Conservation (phyloP, 805 yeast species). For the Metschnikowia vanudenii region DNA sequence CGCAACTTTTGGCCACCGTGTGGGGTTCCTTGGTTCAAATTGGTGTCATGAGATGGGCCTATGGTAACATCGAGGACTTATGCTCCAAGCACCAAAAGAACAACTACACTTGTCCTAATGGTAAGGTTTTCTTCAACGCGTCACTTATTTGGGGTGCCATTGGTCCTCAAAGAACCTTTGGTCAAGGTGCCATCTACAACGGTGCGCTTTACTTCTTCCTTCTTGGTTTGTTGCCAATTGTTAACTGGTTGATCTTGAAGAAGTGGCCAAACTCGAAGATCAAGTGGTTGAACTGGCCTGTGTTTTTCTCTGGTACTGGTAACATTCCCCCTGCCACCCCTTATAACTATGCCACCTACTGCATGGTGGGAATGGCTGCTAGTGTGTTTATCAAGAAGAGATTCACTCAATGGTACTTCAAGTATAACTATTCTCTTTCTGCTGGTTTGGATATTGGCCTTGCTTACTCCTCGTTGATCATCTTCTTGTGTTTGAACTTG, state of each 20-base stretch:
- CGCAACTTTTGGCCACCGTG: constrained; percentile 43
- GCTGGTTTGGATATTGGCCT: constrained; percentile 47
- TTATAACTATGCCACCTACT: constrained; percentile 59
- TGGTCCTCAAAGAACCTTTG: constrained; percentile 27
- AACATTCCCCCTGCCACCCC: constrained; percentile 75
- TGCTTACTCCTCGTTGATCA: constrained; percentile 39
- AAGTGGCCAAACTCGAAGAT: constrained; percentile 41
- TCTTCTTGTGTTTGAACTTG: constrained; percentile 34
- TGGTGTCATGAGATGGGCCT: constrained; percentile 43
- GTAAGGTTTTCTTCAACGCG: constrained; percentile 42
- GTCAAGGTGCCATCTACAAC: constrained; percentile 19
- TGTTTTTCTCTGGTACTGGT: constrained; percentile 49
- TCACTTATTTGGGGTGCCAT: constrained; percentile 46
- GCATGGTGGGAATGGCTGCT: constrained; percentile 37
- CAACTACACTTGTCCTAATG: constrained; percentile 42
- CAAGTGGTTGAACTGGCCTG: constrained; percentile 37
- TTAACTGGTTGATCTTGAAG: constrained; percentile 39
- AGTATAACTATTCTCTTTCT: constrained; percentile 45
- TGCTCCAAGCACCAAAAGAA: constrained; percentile 30
- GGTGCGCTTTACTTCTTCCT: constrained; percentile 35
- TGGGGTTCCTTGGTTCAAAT: constrained; percentile 41
- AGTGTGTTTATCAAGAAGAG: constrained; percentile 40
- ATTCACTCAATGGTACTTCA: constrained; percentile 45
- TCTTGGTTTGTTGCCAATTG: constrained; percentile 37
- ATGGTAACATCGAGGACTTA: constrained; percentile 35